Conservation (phyloP, 176 grass and related monocot species). For the Oryza punctata region DNA sequence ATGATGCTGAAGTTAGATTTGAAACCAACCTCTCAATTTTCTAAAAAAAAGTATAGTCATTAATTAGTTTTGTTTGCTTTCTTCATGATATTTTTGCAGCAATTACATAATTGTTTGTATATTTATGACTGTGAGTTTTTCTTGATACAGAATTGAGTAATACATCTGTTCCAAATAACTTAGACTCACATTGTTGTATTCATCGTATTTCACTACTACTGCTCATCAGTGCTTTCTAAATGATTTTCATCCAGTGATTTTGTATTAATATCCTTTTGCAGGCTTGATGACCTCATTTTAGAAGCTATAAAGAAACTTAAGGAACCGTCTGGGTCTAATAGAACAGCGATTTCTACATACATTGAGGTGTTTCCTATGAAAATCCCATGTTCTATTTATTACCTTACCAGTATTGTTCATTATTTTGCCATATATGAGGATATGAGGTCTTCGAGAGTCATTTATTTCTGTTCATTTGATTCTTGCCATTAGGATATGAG, state of each 20-base stretch:
- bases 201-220: constrained; percentile 29
- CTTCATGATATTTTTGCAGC: constrained; percentile 21
- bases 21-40: neutral
- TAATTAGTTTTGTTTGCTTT: constrained; percentile 1
- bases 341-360: constrained; percentile 63
- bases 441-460: neutral
- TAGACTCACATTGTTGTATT: neutral
- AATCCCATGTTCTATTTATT: constrained; percentile 8
- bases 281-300: constrained; percentile 82
- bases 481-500: neutral
- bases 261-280: constrained; percentile 29
- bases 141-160: neutral
- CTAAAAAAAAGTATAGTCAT: neutral
- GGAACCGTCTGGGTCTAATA: constrained; percentile 68
- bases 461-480: constrained; percentile 29
- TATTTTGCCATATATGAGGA: constrained; percentile 14
- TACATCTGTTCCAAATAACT: neutral
- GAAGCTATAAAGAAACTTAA: constrained; percentile 81
- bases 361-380: constrained; percentile 67
- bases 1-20: neutral
- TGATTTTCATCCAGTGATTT: constrained; percentile 24
- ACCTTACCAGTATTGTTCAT: neutral
- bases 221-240: constrained; percentile 11
- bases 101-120: constrained; percentile 16
- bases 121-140: constrained; percentile 1